phyloP scores from a whole-genome alignment of 2,329 filamentous ascomycete species.

The Fusarium coicis region DNA sequence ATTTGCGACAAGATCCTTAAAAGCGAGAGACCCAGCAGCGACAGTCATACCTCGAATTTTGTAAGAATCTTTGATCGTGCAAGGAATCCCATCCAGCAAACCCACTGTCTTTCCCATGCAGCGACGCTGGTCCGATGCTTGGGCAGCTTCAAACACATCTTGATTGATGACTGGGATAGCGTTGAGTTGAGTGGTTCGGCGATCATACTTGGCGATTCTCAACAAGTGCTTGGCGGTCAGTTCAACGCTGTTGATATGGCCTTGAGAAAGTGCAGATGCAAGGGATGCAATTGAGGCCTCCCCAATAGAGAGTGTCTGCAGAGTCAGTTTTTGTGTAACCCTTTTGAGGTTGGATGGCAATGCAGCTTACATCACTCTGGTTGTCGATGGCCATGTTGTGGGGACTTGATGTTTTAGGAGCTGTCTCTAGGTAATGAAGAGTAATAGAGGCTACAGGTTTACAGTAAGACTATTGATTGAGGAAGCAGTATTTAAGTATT shows the following conservation, averaged over 20 bases:
- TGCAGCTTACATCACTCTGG: not conserved
- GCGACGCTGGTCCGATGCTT: not conserved
- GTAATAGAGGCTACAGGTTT: too few species aligned
- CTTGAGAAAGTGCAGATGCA: not conserved
- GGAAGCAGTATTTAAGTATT: not conserved
- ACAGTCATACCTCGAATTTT: constrained; percentile 64
- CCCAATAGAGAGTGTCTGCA: not conserved
- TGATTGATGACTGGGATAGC: not conserved
- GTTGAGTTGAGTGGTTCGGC: not conserved
- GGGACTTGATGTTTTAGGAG: not conserved
- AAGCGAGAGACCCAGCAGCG: constrained; percentile 65
- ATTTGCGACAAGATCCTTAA: constrained; percentile 59
- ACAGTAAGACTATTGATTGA: not conserved
- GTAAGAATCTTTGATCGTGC: constrained; percentile 67
- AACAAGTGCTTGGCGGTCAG: not conserved
- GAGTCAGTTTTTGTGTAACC: not conserved
- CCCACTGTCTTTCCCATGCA: not conserved
- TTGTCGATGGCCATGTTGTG: not conserved
- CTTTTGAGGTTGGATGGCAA: rapidly evolving
- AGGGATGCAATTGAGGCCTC: not conserved
- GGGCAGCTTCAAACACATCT: not conserved
- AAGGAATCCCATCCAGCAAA: not conserved
- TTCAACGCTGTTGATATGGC: not conserved
- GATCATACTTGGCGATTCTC: constrained; percentile 7
- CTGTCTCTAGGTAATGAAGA: not conserved